These are phyloP conservation scores for Yamadazyma laniorum DNA, from an alignment of 805 yeast species.

Conservation along the genomic window DNA sequence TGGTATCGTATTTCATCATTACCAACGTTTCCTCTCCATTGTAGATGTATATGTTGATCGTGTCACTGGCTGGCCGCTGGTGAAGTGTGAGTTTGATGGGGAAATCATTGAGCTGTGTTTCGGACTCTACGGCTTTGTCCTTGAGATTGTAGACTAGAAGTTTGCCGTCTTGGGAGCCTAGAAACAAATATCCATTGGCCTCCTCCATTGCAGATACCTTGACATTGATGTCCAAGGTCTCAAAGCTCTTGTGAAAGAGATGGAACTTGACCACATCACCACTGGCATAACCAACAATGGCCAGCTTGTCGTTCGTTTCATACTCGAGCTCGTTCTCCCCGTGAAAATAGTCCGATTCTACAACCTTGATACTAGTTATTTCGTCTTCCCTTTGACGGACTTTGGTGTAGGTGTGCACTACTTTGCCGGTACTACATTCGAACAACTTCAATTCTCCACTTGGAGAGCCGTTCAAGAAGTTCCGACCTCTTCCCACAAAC, in stretches of 20 bases:
- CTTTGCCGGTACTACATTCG: constrained; percentile 63
- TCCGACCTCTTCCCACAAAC: constrained; percentile 65
- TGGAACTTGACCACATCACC: constrained; percentile 30
- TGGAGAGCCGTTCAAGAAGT: constrained; percentile 52
- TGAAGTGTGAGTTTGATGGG: constrained; percentile 3
- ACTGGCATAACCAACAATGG: constrained; percentile 43
- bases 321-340: constrained; percentile 29
- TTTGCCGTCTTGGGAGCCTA: constrained; percentile 21
- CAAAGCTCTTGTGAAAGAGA: constrained; percentile 14
- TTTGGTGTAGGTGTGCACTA: constrained; percentile 35
- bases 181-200: constrained; percentile 14
- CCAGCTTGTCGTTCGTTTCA: constrained; percentile 46
- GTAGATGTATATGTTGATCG: constrained; percentile 12
- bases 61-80: not conserved
- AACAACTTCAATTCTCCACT: constrained; percentile 56
- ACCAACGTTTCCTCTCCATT: constrained; percentile 29
- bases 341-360: constrained; percentile 2
- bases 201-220: constrained; percentile 16
- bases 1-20: constrained; percentile 11
- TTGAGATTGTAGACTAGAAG: constrained; percentile 15
- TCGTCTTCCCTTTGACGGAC: constrained; percentile 19
- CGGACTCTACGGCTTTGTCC: not conserved
- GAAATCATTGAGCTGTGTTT: constrained; percentile 9
- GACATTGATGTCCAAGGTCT: constrained; percentile 2
- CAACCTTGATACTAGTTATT: constrained; percentile 15